Evolutionary conservation across 2,329 filamentous ascomycete species (phyloP).

Genomic region (Ampelomyces quisqualis): DNA sequence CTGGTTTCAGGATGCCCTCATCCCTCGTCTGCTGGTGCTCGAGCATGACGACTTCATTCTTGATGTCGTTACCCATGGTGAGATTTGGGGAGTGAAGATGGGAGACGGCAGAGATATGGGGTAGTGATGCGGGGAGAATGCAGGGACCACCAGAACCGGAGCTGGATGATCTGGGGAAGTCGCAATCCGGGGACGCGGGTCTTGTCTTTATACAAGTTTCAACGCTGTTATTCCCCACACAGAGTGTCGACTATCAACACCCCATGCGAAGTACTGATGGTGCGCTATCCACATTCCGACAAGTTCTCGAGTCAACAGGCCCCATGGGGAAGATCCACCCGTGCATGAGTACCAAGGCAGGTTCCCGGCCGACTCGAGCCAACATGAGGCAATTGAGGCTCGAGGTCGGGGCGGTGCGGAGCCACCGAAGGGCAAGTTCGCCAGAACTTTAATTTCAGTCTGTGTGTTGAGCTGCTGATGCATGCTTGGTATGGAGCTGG

Average conservation of each 20-base stretch:
- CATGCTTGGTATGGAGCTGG: constrained; percentile 9
- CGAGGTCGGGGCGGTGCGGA: constrained; percentile 10
- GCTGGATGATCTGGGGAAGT: constrained; percentile 30
- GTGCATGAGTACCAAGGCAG: constrained; percentile 26
- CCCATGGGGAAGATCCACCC: constrained; percentile 9
- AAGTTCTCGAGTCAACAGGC: constrained; percentile 4
- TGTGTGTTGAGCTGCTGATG: constrained; percentile 3
- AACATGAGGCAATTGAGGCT: constrained; percentile 17
- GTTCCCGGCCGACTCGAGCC: constrained; percentile 24
- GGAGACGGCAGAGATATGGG: not conserved
- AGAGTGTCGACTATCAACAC: constrained; percentile 1
- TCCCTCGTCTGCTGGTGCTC: constrained; percentile 28
- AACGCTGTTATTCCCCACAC: constrained; percentile 1
- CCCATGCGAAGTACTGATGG: constrained; percentile 5
- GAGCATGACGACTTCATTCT: constrained; percentile 31
- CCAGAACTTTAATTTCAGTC: constrained; percentile 7
- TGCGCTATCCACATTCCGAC: too few relatives aligned
- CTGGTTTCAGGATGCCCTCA: constrained; percentile 23
- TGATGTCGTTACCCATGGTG: constrained; percentile 24
- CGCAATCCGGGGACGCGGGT: constrained; percentile 19
- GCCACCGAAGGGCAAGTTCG: constrained; percentile 12
- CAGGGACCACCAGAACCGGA: constrained; percentile 19
- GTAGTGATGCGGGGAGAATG: constrained; percentile 11
- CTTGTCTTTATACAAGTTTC: constrained; percentile 22
- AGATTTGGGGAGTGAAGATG: not conserved